Percentiles rank a stretch among this genome's conserved stretches.
phyloP scores from a whole-genome alignment of 2,329 filamentous ascomycete species.

The Mycosphaerella sp. region DNA sequence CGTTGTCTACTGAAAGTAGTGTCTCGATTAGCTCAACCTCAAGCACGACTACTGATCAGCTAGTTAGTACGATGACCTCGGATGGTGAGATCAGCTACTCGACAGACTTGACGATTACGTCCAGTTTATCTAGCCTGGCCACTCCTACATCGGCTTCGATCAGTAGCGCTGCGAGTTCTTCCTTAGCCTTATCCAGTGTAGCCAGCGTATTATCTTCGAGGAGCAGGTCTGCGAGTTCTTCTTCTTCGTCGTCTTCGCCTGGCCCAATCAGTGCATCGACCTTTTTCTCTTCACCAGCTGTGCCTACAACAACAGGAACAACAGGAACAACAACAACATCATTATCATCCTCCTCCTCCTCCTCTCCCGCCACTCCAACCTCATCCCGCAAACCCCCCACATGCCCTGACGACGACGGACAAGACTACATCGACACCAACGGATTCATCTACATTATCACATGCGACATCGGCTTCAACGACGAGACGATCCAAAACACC shows the following conservation, averaged over 20 bases:
- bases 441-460: conserved; percentile 27
- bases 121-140: background rate
- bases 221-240: background rate
- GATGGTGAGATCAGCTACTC: too few relatives aligned
- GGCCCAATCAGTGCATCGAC: background rate
- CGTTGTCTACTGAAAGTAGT: background rate
- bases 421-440: conserved; percentile 21
- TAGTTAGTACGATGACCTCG: background rate
- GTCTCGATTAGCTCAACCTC: background rate
- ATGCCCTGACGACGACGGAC: conserved; percentile 25
- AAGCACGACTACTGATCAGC: background rate
- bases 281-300: background rate
- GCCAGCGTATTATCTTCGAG: background rate
- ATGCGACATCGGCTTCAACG: conserved; percentile 23
- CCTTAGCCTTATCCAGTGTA: background rate
- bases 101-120: background rate
- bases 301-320: background rate
- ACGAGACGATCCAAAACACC: conserved; percentile 21
- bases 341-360: background rate
- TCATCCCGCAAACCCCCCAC: conserved; percentile 17
- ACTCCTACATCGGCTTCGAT: background rate
- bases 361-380: conserved; percentile 6
- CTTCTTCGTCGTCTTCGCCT: background rate
- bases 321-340: background rate
- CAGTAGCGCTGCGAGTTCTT: background rate